Conservation (phyloP, 345 rosid genomes). For the Hypericum perforatum region DNA sequence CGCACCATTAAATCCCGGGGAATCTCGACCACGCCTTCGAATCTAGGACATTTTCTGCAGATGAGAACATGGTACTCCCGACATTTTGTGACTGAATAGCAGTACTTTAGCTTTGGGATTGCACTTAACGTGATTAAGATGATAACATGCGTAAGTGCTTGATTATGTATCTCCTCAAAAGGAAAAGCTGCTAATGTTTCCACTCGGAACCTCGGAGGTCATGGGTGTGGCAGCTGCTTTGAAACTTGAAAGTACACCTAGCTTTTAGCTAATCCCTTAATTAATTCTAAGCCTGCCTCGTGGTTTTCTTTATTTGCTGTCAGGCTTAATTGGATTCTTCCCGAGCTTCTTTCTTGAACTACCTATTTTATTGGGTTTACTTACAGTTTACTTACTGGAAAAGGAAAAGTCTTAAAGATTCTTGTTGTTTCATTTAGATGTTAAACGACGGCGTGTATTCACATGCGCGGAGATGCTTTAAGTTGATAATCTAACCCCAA, state of each 20-base stretch:
- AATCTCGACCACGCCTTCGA: no score
- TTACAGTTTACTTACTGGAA: slow-evolving; percentile 12
- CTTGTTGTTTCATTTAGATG: slow-evolving; percentile 6
- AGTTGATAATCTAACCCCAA: slow-evolving; percentile 13
- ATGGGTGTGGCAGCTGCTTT: slow-evolving; percentile 17
- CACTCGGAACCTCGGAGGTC: slow-evolving; percentile 17
- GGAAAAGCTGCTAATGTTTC: slow-evolving; percentile 23
- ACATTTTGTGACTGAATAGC: no score
- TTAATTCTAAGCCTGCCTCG: slow-evolving; percentile 10
- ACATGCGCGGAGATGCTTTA: slow-evolving; percentile 12
- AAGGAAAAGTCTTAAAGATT: slow-evolving; percentile 17
- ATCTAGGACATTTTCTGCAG: not conserved
- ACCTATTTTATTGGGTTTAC: slow-evolving; percentile 4
- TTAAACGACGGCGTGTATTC: slow-evolving; percentile 14
- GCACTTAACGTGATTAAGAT: no score
- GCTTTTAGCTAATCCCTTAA: slow-evolving; percentile 19
- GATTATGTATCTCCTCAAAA: slow-evolving; percentile 2
- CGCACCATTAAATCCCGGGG: no score
- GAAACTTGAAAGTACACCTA: slow-evolving; percentile 25
- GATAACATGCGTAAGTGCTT: not conserved
- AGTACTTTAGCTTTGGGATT: no score
- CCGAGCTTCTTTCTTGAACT: slow-evolving; percentile 6
- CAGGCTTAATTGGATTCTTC: slow-evolving; percentile 10
- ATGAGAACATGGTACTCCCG: no score
- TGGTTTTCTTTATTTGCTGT: slow-evolving; percentile 8